Evolutionary conservation across 768 basidiomycete genomes (phyloP).

Genomic region (Exsudoporus frostii): DNA sequence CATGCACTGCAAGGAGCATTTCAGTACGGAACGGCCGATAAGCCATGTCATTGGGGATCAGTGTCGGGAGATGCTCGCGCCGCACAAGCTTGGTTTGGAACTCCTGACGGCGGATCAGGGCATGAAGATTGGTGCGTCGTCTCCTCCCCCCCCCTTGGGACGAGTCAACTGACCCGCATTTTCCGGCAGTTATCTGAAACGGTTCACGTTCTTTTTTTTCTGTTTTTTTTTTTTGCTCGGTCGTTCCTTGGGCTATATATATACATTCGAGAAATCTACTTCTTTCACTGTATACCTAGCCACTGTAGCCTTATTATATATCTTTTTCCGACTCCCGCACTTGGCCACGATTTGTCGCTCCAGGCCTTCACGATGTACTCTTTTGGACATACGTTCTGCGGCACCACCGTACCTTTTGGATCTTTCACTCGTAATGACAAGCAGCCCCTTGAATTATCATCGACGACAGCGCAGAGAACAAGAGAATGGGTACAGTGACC

Average conservation of each 20-base stretch:
- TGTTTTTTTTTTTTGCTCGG: background rate
- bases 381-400: background rate
- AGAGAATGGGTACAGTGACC: background rate
- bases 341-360: background rate
- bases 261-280: slow-evolving; percentile 8
- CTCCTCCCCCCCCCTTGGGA: background rate
- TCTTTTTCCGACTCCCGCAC: background rate
- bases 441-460: background rate
- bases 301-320: slow-evolving; percentile 35
- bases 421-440: background rate
- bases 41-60: slow-evolving; percentile 71
- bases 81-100: slow-evolving; percentile 63
- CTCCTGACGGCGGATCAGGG: slow-evolving; percentile 76
- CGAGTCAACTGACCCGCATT: background rate
- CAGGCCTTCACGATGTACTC: background rate
- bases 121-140: slow-evolving; percentile 68
- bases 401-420: background rate
- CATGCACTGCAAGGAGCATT: slow-evolving; percentile 83
- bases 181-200: slow-evolving; percentile 36
- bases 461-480: background rate
- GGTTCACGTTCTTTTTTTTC: background rate
- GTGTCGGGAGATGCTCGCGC: slow-evolving; percentile 58
- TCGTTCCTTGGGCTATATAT: background rate
- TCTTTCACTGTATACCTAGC: slow-evolving; percentile 34
- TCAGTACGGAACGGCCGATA: slow-evolving; percentile 50